A percentile compares a stretch with the other conserved stretches of the same genome.
Conservation (phyloP, 208 protist species). For the Crithidia brevicula region DNA sequence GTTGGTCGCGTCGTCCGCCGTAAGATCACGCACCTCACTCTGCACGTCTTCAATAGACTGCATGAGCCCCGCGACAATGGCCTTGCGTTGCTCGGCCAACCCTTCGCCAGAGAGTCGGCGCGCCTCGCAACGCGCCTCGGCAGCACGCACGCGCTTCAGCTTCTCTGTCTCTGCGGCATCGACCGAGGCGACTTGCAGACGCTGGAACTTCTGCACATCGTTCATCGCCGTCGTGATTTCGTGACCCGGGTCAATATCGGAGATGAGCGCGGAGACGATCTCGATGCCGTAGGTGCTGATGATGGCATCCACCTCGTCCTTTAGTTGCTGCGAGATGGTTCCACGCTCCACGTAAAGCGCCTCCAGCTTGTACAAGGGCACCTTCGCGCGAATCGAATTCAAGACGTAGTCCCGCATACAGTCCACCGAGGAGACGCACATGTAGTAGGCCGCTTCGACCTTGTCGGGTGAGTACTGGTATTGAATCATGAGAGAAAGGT, state of each 20-base stretch:
- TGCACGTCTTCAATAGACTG: constrained; percentile 52
- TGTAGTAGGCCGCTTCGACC: constrained; percentile 53
- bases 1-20: constrained; percentile 58
- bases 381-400: constrained; percentile 71
- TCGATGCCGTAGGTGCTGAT: constrained; percentile 75
- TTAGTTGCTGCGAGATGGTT: constrained; percentile 78
- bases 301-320: constrained; percentile 58
- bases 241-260: constrained; percentile 69
- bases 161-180: constrained; percentile 83
- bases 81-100: constrained; percentile 75
- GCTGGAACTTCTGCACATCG: constrained; percentile 73
- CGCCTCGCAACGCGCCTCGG: constrained; percentile 73
- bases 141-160: constrained; percentile 63
- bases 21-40: constrained; percentile 50
- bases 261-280: constrained; percentile 74
- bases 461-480: constrained; percentile 54
- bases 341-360: constrained; percentile 77
- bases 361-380: constrained; percentile 83
- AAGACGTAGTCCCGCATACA: constrained; percentile 69
- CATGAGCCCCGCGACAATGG: constrained; percentile 66
- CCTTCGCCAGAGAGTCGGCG: constrained; percentile 62
- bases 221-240: constrained; percentile 77
- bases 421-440: constrained; percentile 37
- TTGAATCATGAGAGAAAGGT: constrained; percentile 54
- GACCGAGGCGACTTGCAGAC: constrained; percentile 74